Base-by-base conservation (phyloP, 768 basidiomycete genomes). In the Suillus americanus region DNA sequence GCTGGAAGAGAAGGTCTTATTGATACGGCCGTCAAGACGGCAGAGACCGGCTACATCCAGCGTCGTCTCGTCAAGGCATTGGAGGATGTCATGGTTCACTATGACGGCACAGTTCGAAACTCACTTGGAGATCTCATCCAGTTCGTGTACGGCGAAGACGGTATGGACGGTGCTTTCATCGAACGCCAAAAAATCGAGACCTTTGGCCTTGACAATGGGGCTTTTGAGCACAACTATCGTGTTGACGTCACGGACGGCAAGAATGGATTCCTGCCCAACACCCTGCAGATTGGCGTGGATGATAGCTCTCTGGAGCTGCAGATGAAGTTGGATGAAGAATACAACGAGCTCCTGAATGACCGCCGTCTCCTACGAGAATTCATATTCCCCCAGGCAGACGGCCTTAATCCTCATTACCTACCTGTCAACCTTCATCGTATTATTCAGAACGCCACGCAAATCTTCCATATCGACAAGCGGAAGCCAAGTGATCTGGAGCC, bases 1-100 rank as follows among this genome's bases (percentile, higher is more conserved):
- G 97, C 97, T 71, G 97, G 97, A 78, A 93, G 97, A 70, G 97
- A 99, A 79, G 97, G 97, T 83, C 79, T 99, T 61, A 98, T 99
- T 72, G 97, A 99, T 83, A 99, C 97, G 4, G 97, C 97, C 46
- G 96, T 99, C 76, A 99, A 99, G 82, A 99, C 97, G 5, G 97
- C 97, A 54, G 97, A 99, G 79, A 99, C 97, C 0, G 97, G 97
- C 68, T 99, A 99, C 75, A 99, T 99, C 71, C 97, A 99, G 76
- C 92, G 97, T 71, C 92, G 97, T 65, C 83, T 99, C 67, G 97
- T 99, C 71, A 99, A 99, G 79, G 97, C 97, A 0, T 80, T 99
- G 69, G 97, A 99, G 77, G 97, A 99, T 67, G 91, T 99, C 54
- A 93, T 91, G 87, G 96, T 99, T 45, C 92, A 92, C 76, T 99